Conservation (phyloP, 768 basidiomycete species). For the Leccinum ochraceum region DNA sequence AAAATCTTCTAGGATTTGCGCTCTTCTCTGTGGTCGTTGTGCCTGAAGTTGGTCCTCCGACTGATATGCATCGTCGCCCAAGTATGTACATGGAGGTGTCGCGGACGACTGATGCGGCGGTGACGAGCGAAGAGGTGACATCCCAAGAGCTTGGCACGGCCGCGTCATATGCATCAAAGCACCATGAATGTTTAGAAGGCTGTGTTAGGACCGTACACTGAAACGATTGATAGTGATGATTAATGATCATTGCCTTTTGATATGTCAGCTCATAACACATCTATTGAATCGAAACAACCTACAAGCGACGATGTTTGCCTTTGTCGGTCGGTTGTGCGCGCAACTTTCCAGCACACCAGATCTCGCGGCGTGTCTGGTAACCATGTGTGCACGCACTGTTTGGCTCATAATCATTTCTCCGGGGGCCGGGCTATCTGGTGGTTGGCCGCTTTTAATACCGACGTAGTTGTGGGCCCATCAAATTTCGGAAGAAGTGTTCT, state of each 20-base stretch:
- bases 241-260: background rate
- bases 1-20: background rate
- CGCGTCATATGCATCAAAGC: background rate
- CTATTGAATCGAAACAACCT: background rate
- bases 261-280: background rate
- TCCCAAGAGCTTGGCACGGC: background rate
- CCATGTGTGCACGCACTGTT: background rate
- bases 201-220: background rate
- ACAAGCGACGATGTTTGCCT: too few relatives aligned
- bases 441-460: background rate
- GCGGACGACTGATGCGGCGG: background rate
- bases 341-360: background rate
- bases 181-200: background rate
- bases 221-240: background rate
- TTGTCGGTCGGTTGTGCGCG: background rate
- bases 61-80: background rate
- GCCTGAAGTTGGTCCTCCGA: constrained; percentile 4
- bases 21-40: background rate
- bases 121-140: background rate
- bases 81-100: background rate
- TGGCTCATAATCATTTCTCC: background rate
- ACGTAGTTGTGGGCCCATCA: background rate
- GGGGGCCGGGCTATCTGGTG: background rate
- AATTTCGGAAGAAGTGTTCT: background rate
- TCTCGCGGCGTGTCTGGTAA: background rate